These are phyloP conservation scores for Leptoxyphium fumago DNA, from an alignment of 2,329 filamentous ascomycete species.

Conservation along the genomic window DNA sequence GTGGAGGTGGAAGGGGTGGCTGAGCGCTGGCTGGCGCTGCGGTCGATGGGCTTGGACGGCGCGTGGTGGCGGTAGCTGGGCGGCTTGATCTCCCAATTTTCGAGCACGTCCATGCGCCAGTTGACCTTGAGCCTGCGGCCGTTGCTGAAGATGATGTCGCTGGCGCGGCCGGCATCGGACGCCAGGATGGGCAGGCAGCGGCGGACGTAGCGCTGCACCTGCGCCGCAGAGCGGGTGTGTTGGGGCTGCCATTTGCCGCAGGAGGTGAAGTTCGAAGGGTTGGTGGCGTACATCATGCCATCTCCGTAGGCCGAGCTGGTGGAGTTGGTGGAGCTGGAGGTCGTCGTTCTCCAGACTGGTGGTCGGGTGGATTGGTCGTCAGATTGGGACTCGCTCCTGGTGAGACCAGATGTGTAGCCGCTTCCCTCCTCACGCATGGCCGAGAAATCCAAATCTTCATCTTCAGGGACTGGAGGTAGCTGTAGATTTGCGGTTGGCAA, in stretches of 20 bases:
- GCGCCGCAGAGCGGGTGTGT: conserved; percentile 20
- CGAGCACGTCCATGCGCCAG: conserved; percentile 26
- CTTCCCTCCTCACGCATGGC: conserved; percentile 19
- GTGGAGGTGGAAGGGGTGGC: neutral
- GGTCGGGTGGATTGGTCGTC: conserved; percentile 6
- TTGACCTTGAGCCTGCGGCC: conserved; percentile 31
- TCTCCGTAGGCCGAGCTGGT: conserved; percentile 9
- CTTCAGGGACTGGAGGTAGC: conserved; percentile 13
- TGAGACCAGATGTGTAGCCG: neutral
- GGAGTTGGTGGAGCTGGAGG: conserved; percentile 12
- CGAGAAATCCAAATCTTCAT: conserved; percentile 22
- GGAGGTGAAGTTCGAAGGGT: conserved; percentile 15
- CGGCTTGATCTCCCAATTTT: conserved; percentile 28
- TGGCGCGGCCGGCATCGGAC: conserved; percentile 28
- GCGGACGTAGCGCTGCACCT: conserved; percentile 30
- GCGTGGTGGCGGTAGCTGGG: conserved; percentile 28
- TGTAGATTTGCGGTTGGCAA: conserved; percentile 3
- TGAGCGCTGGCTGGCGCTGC: neutral
- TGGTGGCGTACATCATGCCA: conserved; percentile 20
- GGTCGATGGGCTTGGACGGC: neutral
- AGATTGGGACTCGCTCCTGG: conserved; percentile 1
- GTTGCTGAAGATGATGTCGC: conserved; percentile 29
- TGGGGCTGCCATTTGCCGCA: conserved; percentile 21
- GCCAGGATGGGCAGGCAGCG: conserved; percentile 33
- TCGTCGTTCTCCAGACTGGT: conserved; percentile 11